Evolutionary conservation across 1,284 basidiomycete genomes (phyloP), one percentile per base, ranked within the genome.

Genomic region (Dichomitus squalens): DNA sequence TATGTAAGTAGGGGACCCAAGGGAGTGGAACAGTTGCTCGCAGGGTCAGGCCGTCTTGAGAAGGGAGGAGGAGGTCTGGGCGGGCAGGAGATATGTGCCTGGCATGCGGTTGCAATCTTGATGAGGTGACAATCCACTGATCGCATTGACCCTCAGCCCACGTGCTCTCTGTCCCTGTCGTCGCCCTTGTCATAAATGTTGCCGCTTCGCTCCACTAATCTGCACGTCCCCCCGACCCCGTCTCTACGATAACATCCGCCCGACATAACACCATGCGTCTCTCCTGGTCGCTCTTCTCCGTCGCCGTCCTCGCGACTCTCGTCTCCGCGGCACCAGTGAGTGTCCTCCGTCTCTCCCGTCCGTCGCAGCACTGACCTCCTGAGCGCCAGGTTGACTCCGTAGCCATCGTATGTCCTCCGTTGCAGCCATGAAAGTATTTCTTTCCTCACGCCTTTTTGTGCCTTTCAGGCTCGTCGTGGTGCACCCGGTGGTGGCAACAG

Each of bases 241-340:
- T 55, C 48, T 53, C 29, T 46, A 35, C 49, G 12, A 25, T 35
- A 34, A 7, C 52, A 39, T 43, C 49, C 50, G 18, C 36, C 18
- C 31, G 14, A 33, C 39, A 44, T 11, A 16, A 43, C 49, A 59
- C 46, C 63, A 73, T 69, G 69, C 66, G 66, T 38, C 31, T 61
- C 39, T 59, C 49, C 52, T 58, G 60, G 56, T 60, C 67, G 47
- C 31, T 63, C 49, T 53, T 71, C 61, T 39, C 67, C 53, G 31
- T 71, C 58, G 61, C 67, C 55, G 21, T 68, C 47, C 60, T 72
- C 59, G 57, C 61, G 23, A 48, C 58, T 47, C 33, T 72, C 46
- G 64, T 57, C 55, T 57, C 59, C 12, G 71, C 70, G 31, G 63
- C 63, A 12, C 71, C 71, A 20, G 71, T 72, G 31, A 58, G 64